Evolutionary conservation across 345 rosid genomes (phyloP).

Genomic region (Erucastrum elatum): DNA sequence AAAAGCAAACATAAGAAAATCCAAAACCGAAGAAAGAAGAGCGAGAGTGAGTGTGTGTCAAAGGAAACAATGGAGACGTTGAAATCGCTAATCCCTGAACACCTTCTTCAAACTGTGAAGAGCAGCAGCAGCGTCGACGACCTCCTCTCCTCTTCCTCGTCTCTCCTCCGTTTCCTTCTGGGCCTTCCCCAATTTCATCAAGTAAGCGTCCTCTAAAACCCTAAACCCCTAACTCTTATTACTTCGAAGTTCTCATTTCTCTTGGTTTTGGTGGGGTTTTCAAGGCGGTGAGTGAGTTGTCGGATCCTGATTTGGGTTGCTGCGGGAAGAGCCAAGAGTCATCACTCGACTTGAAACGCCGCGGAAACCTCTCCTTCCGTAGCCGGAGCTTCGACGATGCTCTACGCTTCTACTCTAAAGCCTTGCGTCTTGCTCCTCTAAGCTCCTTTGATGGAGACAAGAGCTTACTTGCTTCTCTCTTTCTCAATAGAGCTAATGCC

Average conservation of each 20-base stretch:
- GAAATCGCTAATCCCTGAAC: constrained; percentile 50
- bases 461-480: constrained; percentile 69
- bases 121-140: constrained; percentile 44
- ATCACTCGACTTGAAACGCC: constrained; percentile 62
- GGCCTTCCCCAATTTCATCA: constrained; percentile 57
- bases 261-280: neutral
- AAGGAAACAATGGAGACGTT: constrained; percentile 43
- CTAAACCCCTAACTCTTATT: neutral
- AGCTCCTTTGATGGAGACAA: constrained; percentile 52
- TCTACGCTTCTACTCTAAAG: constrained; percentile 66
- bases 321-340: constrained; percentile 59
- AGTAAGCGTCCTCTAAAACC: constrained; percentile 27
- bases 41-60: neutral
- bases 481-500: constrained; percentile 67
- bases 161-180: constrained; percentile 53
- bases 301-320: constrained; percentile 46
- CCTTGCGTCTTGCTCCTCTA: constrained; percentile 70
- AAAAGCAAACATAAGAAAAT: neutral
- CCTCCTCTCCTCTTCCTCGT: constrained; percentile 51
- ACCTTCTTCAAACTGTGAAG: constrained; percentile 45
- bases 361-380: constrained; percentile 57
- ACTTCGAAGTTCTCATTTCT: neutral
- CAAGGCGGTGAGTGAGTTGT: constrained; percentile 58
- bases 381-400: constrained; percentile 49
- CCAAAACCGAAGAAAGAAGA: neutral